Base-by-base conservation (phyloP, 352 stramenopile species). In the Pythium phragmiticola region DNA sequence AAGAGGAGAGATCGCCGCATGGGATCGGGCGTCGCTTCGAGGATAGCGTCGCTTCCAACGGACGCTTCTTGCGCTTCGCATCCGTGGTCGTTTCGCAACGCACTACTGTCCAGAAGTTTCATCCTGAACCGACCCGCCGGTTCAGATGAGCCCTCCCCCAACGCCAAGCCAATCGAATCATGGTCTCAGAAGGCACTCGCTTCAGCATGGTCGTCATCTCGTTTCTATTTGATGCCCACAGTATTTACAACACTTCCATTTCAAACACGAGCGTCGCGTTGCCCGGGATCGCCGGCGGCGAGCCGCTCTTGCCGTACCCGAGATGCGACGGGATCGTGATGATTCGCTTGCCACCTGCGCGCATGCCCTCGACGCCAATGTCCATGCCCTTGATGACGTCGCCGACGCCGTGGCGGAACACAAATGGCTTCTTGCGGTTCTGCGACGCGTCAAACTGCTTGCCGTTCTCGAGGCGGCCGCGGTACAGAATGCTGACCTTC, bases 311-410 rank as follows among this genome's bases (percentile, higher is more conserved):
- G 60, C 96, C 96, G 69, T 99, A 99, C 51, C 94, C 96, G 64
- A 98, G 95, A 75, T 98, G 91, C 42, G 76, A 81, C 28, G 95
- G 94, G 57, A 98, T 98, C 14, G 80, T 77, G 51, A 99, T 92
- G 28, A 87, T 96, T 49, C 96, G 95, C 82, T 99, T 95, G 65
- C 86, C 88, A 33, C 87, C 87, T 1, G 86, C 60, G 34, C 84
- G 83, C 84, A 95, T 95, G 63, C 85, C 87, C 49, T 93, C 81
- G 16, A 99, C 96, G 43, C 95, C 87, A 64, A 98, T 89, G 73
- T 98, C 96, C 93, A 97, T 98, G 65, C 95, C 95, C 69, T 97
- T 95, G 74, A 98, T 98, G 33, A 98, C 94, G 55, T 97, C 80
- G 42, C 87, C 87, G 28, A 92, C 81, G 53, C 87, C 85, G 53